Conservation (phyloP, 495 filamentous ascomycete genomes). For the Penicillium psychrofluorescens region DNA sequence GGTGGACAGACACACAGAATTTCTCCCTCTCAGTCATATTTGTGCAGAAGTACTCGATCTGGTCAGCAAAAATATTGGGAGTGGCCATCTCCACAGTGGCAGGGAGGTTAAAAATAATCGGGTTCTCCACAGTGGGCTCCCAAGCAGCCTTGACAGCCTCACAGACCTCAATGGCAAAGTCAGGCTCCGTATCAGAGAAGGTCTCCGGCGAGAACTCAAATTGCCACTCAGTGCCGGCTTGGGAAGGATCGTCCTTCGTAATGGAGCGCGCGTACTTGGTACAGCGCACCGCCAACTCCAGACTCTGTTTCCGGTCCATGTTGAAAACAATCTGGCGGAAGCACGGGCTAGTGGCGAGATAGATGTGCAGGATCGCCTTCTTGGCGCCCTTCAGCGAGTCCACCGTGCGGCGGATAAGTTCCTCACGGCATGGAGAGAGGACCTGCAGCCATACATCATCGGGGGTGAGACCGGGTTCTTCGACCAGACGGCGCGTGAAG, state of each 20-base stretch:
- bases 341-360: conserved; percentile 89
- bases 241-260: conserved; percentile 87
- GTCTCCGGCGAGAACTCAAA: conserved; percentile 97
- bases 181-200: conserved; percentile 84
- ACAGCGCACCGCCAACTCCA: conserved; percentile 80
- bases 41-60: conserved; percentile 91
- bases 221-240: conserved; percentile 71
- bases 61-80: conserved; percentile 93
- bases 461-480: conserved; percentile 78
- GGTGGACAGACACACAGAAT: conserved; percentile 77
- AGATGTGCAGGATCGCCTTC: conserved; percentile 95
- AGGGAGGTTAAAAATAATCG: conserved; percentile 96
- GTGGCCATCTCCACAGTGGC: conserved; percentile 96
- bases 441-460: conserved; percentile 97
- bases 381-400: conserved; percentile 84
- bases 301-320: conserved; percentile 72
- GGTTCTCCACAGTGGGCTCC: conserved; percentile 73
- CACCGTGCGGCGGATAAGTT: conserved; percentile 86
- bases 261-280: conserved; percentile 80
- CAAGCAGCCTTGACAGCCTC: conserved; percentile 95
- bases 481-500: conserved; percentile 82
- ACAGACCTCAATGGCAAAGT: conserved; percentile 78
- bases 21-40: conserved; percentile 74
- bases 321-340: conserved; percentile 87
- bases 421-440: conserved; percentile 85